Conservation (phyloP, 441 rosid species). For the Syzygium malaccense region DNA sequence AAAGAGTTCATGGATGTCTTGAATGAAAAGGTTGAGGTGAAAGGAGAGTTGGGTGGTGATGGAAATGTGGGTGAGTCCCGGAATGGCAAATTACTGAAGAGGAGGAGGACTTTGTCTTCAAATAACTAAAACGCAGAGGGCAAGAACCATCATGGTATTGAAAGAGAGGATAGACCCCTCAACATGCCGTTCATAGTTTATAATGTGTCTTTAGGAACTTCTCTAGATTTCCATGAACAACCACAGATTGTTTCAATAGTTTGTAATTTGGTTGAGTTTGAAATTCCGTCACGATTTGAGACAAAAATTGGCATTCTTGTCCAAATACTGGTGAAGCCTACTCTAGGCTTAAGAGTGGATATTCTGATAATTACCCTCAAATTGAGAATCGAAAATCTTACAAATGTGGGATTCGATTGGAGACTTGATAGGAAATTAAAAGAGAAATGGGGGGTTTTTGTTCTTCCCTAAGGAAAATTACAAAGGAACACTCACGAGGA, state of each 20-base stretch:
- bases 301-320: too few relatives aligned
- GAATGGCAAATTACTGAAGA: slow-evolving; percentile 27
- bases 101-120: slow-evolving; percentile 30
- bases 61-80: slow-evolving; percentile 13
- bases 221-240: not conserved
- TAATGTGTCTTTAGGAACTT: not conserved
- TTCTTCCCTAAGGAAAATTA: not conserved
- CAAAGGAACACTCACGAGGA: too few relatives aligned
- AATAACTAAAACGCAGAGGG: slow-evolving; percentile 2
- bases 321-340: too few relatives aligned
- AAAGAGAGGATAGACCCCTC: not conserved
- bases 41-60: not conserved
- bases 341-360: not conserved
- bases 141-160: not conserved
- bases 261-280: too few relatives aligned
- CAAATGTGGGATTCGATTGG: not conserved
- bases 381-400: not conserved
- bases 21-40: not conserved
- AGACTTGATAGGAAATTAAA: not conserved
- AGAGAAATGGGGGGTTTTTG: not conserved
- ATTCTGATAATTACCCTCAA: not conserved
- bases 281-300: too few relatives aligned
- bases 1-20: not conserved
- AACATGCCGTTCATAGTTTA: not conserved
- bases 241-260: not conserved